Evolutionary conservation across 2,329 filamentous ascomycete species (phyloP).

Genomic region (Purpureocillium lavendulum): DNA sequence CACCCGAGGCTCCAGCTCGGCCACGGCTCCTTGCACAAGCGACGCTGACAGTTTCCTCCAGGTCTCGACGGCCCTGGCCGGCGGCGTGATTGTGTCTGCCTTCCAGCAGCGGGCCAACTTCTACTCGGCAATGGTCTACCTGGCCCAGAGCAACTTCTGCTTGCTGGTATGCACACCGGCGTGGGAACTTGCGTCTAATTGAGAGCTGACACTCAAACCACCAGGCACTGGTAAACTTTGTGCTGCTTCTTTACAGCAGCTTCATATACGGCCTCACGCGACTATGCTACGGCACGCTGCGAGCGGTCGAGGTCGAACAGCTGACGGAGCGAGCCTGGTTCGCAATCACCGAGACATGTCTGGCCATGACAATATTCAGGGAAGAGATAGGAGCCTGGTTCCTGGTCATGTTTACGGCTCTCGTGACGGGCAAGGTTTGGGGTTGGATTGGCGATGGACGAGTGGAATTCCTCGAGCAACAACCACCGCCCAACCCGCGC

Average conservation of each 20-base stretch:
- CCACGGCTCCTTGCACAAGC: background rate
- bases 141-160: conserved; percentile 93
- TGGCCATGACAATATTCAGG: conserved; percentile 97
- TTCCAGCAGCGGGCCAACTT: conserved; percentile 96
- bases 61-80: conserved; percentile 78
- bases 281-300: conserved; percentile 81
- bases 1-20: background rate
- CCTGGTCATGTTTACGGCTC: conserved; percentile 87
- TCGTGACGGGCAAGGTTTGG: conserved; percentile 95
- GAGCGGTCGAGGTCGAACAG: conserved; percentile 92
- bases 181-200: background rate
- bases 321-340: conserved; percentile 98
- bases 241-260: conserved; percentile 70
- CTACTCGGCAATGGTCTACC: conserved; percentile 94
- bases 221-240: conserved; percentile 84
- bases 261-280: conserved; percentile 84
- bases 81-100: conserved; percentile 76
- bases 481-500: conserved; percentile 79
- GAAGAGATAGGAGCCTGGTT: conserved; percentile 94
- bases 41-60: conserved; percentile 24
- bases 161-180: conserved; percentile 59
- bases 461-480: conserved; percentile 90
- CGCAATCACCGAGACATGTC: conserved; percentile 88
- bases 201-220: conserved; percentile 5
- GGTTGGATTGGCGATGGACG: conserved; percentile 95